Conservation (phyloP, 192 early-diverging fungal species). For the Coemansia sp. region DNA sequence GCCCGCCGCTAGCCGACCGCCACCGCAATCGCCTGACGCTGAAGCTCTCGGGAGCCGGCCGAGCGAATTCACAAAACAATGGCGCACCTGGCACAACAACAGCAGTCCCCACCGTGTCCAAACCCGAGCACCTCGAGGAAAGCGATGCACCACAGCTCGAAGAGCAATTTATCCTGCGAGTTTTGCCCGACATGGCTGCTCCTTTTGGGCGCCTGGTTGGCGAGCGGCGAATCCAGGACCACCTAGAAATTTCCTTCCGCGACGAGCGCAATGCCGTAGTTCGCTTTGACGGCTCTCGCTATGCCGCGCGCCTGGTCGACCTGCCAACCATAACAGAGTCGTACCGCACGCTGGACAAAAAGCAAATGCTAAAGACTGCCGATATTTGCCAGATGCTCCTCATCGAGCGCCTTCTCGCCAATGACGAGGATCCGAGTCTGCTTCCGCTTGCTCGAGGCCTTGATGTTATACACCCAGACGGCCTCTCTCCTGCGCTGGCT, state of each 20-base stretch:
- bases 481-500: constrained; percentile 30
- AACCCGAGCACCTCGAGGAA: constrained; percentile 17
- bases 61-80: not conserved
- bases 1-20: constrained; percentile 47
- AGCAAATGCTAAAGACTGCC: constrained; percentile 50
- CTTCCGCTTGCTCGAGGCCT: constrained; percentile 31
- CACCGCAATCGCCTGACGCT: constrained; percentile 52
- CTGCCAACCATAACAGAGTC: constrained; percentile 50
- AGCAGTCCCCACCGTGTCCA: constrained; percentile 1
- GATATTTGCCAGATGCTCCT: constrained; percentile 55
- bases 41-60: constrained; percentile 33
- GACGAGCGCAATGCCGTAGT: constrained; percentile 46
- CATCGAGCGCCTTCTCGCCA: constrained; percentile 19
- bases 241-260: constrained; percentile 40
- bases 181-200: constrained; percentile 38
- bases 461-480: constrained; percentile 36
- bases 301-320: constrained; percentile 38
- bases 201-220: constrained; percentile 29
- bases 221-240: constrained; percentile 43
- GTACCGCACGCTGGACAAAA: constrained; percentile 44
- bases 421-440: not conserved
- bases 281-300: constrained; percentile 21
- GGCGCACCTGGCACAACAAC: not conserved
- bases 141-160: constrained; percentile 35
- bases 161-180: constrained; percentile 48